A percentile compares a stretch with the other conserved stretches of the same genome.
Evolutionary conservation across 2,329 filamentous ascomycete genomes (phyloP).

Genomic region (Neofusicoccum parvum): DNA sequence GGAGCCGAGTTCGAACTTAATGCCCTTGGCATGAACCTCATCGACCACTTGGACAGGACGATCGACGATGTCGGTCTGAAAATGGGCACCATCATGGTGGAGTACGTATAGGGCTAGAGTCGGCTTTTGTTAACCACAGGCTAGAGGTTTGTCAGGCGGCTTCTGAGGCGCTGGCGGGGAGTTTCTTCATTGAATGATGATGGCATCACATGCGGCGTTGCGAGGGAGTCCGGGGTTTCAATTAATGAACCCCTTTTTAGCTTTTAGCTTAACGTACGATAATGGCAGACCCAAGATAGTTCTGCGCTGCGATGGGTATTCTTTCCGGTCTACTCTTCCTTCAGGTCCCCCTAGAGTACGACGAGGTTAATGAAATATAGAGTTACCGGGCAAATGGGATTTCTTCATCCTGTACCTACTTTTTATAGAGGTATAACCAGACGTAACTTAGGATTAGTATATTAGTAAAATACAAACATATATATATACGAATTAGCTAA

Average conservation of each 20-base stretch:
- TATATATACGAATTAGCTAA: no score
- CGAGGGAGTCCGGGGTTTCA: neutral
- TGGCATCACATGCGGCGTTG: slow-evolving; percentile 7
- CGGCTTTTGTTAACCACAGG: neutral
- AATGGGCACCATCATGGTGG: slow-evolving; percentile 94
- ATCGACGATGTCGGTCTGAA: slow-evolving; percentile 84
- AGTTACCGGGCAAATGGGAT: neutral
- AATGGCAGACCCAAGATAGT: neutral
- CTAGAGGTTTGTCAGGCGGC: neutral
- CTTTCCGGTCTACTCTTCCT: neutral
- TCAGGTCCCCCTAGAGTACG: neutral
- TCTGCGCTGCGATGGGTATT: neutral
- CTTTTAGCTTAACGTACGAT: neutral
- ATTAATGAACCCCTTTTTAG: neutral
- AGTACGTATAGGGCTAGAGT: slow-evolving; percentile 56
- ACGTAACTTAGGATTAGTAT: neutral
- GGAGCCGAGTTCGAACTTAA: slow-evolving; percentile 85
- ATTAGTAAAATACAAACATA: neutral
- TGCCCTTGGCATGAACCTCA: slow-evolving; percentile 82
- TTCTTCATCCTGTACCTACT: neutral
- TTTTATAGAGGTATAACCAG: neutral
- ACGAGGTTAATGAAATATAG: neutral
- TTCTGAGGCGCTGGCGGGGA: neutral
- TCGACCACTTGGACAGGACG: slow-evolving; percentile 71
- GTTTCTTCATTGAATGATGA: neutral